A percentile compares a stretch with the other conserved stretches of the same genome.
Evolutionary conservation across 371 early-diverging fungal genomes (phyloP).

Genomic region (Rhizopus arrhizus): DNA sequence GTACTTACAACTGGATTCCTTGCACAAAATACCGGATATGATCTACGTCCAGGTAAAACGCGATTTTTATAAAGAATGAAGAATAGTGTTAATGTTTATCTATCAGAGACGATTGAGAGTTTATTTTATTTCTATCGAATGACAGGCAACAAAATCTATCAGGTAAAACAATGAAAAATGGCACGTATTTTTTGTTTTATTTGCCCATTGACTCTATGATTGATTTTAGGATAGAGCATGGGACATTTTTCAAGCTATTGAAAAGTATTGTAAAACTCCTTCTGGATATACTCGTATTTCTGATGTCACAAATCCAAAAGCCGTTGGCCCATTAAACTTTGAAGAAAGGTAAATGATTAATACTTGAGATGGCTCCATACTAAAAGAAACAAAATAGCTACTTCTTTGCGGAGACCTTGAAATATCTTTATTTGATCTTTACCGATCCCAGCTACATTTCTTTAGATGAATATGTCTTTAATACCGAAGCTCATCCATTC

Average conservation of each 20-base stretch:
- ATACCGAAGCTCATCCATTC: conserved; percentile 79
- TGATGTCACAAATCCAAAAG: conserved; percentile 46
- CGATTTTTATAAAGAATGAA: not conserved
- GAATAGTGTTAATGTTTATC: conserved; percentile 8
- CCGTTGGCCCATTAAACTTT: conserved; percentile 31
- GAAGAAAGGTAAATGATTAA: conserved; percentile 43
- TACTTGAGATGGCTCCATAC: too few species aligned
- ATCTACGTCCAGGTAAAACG: conserved; percentile 51
- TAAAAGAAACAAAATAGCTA: conserved; percentile 53
- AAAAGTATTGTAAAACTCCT: conserved; percentile 60
- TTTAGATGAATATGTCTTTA: conserved; percentile 76
- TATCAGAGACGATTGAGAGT: conserved; percentile 76
- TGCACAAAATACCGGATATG: conserved; percentile 31
- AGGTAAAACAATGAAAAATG: conserved; percentile 38
- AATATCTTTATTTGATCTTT: conserved; percentile 90
- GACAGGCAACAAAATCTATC: conserved; percentile 70
- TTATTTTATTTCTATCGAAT: conserved; percentile 74
- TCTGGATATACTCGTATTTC: conserved; percentile 68
- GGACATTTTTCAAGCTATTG: conserved; percentile 67
- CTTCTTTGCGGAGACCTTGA: conserved; percentile 90
- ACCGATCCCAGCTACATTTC: conserved; percentile 59
- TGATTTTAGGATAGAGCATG: conserved; percentile 62
- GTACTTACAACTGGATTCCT: conserved; percentile 32
- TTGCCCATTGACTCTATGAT: not conserved
- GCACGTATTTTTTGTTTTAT: not conserved